Percentiles rank a stretch among this genome's conserved stretches.
These are phyloP conservation scores for Cyclocybe aegerita DNA, from an alignment of 768 basidiomycete genomes.

Conservation along the genomic window DNA sequence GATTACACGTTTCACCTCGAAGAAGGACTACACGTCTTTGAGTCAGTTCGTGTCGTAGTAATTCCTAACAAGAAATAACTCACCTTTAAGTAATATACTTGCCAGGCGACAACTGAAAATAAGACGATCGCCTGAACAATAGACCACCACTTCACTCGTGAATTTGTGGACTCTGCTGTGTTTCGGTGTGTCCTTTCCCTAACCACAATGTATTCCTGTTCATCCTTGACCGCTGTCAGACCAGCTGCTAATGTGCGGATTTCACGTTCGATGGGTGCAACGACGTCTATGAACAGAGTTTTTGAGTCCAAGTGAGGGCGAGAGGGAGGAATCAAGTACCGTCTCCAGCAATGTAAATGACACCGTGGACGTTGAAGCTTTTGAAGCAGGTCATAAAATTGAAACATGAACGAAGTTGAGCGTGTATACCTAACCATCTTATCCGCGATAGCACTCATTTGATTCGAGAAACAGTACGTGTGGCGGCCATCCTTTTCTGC, in stretches of 20 bases:
- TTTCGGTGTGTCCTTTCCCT: constrained; percentile 91
- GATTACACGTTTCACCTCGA: constrained; percentile 30
- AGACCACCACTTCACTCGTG: constrained; percentile 99
- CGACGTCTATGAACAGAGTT: constrained; percentile 51
- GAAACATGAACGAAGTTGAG: background rate
- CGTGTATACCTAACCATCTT: constrained; percentile 83
- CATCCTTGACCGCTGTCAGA: constrained; percentile 90
- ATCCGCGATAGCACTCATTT: constrained; percentile 95
- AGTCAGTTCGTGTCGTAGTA: constrained; percentile 73
- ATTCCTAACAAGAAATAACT: constrained; percentile 36
- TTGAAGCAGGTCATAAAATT: constrained; percentile 1
- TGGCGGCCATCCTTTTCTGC: constrained; percentile 86
- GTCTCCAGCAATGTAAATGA: constrained; percentile 91
- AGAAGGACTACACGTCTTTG: constrained; percentile 22
- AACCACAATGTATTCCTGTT: constrained; percentile 98
- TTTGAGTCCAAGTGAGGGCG: background rate
- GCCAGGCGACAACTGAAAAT: constrained; percentile 92
- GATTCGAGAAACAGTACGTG: constrained; percentile 98
- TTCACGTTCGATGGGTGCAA: constrained; percentile 96
- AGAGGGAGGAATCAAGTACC: constrained; percentile 43
- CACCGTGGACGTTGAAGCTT: constrained; percentile 98
- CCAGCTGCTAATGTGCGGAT: constrained; percentile 83
- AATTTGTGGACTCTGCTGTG: constrained; percentile 91
- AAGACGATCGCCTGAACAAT: constrained; percentile 86
- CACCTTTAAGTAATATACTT: constrained; percentile 95